These are phyloP conservation scores for Boehmeria nivea DNA, from an alignment of 306 rosid genomes.

Conservation along the genomic window DNA sequence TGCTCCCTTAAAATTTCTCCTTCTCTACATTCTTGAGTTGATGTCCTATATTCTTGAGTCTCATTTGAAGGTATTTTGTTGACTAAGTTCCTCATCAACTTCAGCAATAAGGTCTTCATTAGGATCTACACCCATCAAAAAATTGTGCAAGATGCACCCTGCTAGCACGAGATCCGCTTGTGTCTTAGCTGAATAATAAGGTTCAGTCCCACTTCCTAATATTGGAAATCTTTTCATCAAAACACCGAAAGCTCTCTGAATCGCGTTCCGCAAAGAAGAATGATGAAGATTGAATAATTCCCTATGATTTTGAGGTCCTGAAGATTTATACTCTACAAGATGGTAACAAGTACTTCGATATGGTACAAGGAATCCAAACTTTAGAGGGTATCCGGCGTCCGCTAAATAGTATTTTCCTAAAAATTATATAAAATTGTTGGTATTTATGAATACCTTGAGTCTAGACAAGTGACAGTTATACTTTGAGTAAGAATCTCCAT, in stretches of 20 bases:
- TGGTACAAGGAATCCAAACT: too few relatives aligned
- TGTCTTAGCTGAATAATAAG: background rate
- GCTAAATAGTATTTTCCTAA: too few relatives aligned
- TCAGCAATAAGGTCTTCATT: background rate
- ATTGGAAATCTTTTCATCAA: slow-evolving; percentile 1
- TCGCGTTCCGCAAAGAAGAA: background rate
- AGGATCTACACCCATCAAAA: slow-evolving; percentile 3
- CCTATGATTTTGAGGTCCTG: background rate
- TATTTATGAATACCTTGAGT: too few relatives aligned
- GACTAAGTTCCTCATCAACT: background rate
- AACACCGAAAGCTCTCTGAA: background rate
- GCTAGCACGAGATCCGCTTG: background rate
- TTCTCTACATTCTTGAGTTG: too few relatives aligned
- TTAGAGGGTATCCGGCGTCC: too few relatives aligned
- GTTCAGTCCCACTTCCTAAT: background rate
- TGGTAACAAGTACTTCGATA: background rate
- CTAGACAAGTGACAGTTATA: too few relatives aligned
- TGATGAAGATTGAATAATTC: background rate
- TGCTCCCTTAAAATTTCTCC: background rate
- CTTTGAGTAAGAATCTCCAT: too few relatives aligned
- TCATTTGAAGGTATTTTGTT: background rate
- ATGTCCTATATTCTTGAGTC: background rate
- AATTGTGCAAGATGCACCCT: background rate
- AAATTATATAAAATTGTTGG: too few relatives aligned
- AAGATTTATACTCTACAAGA: background rate